These are phyloP conservation scores for Trichoderma afroharzianum DNA, from an alignment of 2,329 filamentous ascomycete genomes.

Conservation along the genomic window DNA sequence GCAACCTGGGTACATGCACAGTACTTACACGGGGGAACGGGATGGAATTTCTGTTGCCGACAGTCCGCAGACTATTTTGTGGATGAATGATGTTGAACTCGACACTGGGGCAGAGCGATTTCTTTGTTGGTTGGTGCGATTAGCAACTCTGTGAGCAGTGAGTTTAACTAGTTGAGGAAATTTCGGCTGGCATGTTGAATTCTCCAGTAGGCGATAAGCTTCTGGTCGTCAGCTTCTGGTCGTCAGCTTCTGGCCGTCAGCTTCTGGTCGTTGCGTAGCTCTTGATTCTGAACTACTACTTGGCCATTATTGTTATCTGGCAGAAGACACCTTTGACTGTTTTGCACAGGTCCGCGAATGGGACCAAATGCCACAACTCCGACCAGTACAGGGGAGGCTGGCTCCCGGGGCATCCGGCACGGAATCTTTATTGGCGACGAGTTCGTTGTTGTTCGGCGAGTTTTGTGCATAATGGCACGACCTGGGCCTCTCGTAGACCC, in stretches of 20 bases:
- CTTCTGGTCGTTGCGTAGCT: not conserved
- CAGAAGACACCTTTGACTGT: not conserved
- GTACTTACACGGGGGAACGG: not conserved
- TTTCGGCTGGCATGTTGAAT: no score
- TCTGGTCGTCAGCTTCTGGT: no score
- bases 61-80: rapidly evolving
- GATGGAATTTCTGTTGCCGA: not conserved
- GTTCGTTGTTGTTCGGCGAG: not conserved
- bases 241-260: not conserved
- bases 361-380: no score
- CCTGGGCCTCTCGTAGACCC: not conserved
- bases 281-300: not conserved
- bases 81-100: not conserved
- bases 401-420: not conserved
- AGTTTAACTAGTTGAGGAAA: not conserved
- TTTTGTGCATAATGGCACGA: not conserved
- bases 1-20: not conserved
- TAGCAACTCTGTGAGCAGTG: not conserved
- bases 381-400: not conserved
- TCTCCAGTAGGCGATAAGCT: no score
- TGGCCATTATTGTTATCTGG: not conserved
- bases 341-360: not conserved
- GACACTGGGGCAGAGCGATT: not conserved
- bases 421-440: not conserved
- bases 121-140: not conserved